A percentile compares a stretch with the other conserved stretches of the same genome.
Conservation (phyloP, 1,284 basidiomycete species). For the Ustilago curta region DNA sequence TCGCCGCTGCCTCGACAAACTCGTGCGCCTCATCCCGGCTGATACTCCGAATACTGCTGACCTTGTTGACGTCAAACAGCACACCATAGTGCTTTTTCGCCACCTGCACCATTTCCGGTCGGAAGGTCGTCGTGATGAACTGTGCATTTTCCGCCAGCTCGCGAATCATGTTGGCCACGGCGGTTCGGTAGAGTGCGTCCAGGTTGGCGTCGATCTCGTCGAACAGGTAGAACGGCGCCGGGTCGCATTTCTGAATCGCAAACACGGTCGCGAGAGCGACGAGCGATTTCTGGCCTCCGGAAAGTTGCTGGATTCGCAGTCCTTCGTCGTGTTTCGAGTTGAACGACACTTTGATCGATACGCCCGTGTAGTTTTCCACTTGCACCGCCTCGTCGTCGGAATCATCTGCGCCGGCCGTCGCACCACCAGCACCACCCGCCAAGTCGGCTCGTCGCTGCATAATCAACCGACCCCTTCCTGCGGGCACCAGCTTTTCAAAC, state of each 20-base stretch:
- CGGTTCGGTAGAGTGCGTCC: slow-evolving; percentile 96
- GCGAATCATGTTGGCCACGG: slow-evolving; percentile 96
- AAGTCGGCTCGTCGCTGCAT: slow-evolving; percentile 88
- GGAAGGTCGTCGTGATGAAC: slow-evolving; percentile 98
- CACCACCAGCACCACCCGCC: slow-evolving; percentile 62
- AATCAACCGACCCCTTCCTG: slow-evolving; percentile 87
- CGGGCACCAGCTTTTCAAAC: slow-evolving; percentile 96
- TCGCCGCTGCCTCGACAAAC: slow-evolving; percentile 77
- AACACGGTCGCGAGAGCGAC: slow-evolving; percentile 97
- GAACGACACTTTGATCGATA: slow-evolving; percentile 98
- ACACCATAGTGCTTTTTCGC: slow-evolving; percentile 99
- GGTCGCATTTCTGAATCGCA: slow-evolving; percentile 98
- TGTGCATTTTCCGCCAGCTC: slow-evolving; percentile 87
- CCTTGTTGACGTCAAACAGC: slow-evolving; percentile 94
- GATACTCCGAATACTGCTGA: slow-evolving; percentile 82
- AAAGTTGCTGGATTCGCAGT: slow-evolving; percentile 92
- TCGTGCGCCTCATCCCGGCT: slow-evolving; percentile 85
- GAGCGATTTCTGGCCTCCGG: slow-evolving; percentile 96
- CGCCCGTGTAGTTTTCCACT: slow-evolving; percentile 94
- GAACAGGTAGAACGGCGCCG: slow-evolving; percentile 99
- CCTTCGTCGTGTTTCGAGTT: slow-evolving; percentile 98
- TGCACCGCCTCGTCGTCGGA: slow-evolving; percentile 65
- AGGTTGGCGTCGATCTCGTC: slow-evolving; percentile 99
- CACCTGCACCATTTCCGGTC: slow-evolving; percentile 93
- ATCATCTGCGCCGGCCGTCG: slow-evolving; percentile 69